Evolutionary conservation across 169 alveolate genomes (phyloP).

Genomic region (Cryptosporidium canis): DNA sequence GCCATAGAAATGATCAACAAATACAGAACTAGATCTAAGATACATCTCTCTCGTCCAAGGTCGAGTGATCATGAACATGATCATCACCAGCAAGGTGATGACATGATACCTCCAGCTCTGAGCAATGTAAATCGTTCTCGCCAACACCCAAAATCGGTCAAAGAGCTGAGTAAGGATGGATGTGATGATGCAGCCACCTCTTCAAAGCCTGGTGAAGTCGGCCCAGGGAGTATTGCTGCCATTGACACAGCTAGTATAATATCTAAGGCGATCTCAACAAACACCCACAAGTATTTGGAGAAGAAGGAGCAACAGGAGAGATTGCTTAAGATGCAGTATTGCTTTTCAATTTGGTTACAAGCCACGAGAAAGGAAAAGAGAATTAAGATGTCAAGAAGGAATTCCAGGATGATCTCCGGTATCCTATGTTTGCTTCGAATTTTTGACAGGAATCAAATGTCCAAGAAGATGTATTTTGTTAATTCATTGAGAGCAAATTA

Average conservation of each 20-base stretch:
- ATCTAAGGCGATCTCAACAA: slow-evolving; percentile 38
- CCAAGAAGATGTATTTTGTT: background rate
- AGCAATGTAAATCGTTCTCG: background rate
- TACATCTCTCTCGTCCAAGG: background rate
- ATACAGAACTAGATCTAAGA: slow-evolving; percentile 21
- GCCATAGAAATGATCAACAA: slow-evolving; percentile 70
- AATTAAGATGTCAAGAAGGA: background rate
- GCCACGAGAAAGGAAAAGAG: background rate
- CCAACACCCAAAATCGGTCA: background rate
- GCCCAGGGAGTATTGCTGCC: background rate
- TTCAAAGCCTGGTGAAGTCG: background rate
- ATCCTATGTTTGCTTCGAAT: background rate
- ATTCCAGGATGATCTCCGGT: background rate
- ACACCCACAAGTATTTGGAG: slow-evolving; percentile 18
- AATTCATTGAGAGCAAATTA: background rate
- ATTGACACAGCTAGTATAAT: slow-evolving; percentile 37
- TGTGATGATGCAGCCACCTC: background rate
- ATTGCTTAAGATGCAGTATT: slow-evolving; percentile 14
- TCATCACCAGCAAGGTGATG: background rate
- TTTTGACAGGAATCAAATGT: background rate
- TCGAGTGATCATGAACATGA: background rate
- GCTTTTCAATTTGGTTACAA: slow-evolving; percentile 56
- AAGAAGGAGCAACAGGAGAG: slow-evolving; percentile 32
- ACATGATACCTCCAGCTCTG: background rate
- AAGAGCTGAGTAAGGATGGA: background rate